Percentiles rank a stretch among this genome's conserved stretches.
Evolutionary conservation across 495 filamentous ascomycete genomes (phyloP).

Genomic region (Trichocladium uniseriatum): DNA sequence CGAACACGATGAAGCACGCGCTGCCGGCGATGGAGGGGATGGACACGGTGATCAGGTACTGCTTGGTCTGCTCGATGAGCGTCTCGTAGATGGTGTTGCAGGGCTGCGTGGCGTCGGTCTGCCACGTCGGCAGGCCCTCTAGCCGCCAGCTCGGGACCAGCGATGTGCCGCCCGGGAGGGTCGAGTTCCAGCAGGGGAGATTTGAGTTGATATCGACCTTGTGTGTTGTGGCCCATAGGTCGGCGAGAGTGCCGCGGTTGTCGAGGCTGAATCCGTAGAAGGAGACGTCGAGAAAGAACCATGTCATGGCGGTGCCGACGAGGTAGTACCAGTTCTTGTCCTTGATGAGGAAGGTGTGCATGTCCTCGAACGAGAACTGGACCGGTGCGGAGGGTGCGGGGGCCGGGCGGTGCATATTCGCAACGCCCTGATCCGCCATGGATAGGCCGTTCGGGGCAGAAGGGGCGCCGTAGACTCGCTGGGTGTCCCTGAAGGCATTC

Average conservation of each 20-base stretch:
- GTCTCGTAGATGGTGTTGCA: constrained; percentile 51
- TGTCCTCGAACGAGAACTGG: constrained; percentile 26
- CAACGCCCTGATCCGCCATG: too few relatives aligned
- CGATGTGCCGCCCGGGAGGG: constrained; percentile 36
- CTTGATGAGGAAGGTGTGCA: constrained; percentile 24
- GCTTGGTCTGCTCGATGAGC: constrained; percentile 58
- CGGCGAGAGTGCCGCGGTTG: constrained; percentile 27
- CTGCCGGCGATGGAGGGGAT: constrained; percentile 54
- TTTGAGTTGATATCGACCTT: constrained; percentile 4
- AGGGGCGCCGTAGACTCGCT: constrained; percentile 42
- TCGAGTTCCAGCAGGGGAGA: constrained; percentile 46
- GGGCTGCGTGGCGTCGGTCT: constrained; percentile 27
- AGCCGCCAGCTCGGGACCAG: constrained; percentile 18
- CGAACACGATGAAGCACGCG: constrained; percentile 29
- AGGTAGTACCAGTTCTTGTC: constrained; percentile 33
- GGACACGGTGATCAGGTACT: constrained; percentile 56
- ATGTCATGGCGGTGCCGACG: constrained; percentile 28
- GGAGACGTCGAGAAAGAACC: constrained; percentile 33
- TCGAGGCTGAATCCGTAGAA: constrained; percentile 32
- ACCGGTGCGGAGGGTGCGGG: too few relatives aligned
- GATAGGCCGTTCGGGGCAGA: constrained; percentile 55
- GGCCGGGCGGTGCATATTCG: too few relatives aligned
- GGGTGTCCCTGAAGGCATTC: constrained; percentile 53
- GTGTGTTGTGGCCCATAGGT: constrained; percentile 25
- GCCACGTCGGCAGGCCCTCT: constrained; percentile 23